Evolutionary conservation across 2,329 filamentous ascomycete species (phyloP), one percentile per base, ranked within the genome.

Genomic region (Sordariomycetes sp.): DNA sequence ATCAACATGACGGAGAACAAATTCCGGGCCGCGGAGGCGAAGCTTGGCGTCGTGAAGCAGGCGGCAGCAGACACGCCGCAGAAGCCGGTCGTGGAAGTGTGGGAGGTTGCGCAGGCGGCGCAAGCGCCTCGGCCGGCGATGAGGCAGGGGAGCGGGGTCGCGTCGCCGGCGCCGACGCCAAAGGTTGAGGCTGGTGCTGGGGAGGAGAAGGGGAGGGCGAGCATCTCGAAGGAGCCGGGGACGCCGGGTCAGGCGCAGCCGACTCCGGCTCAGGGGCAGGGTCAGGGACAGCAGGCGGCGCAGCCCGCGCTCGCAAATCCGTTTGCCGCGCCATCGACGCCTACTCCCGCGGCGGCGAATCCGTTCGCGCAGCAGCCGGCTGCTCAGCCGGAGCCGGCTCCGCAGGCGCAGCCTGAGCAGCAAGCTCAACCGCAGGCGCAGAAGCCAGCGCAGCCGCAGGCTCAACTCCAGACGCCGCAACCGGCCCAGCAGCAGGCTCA

Each of bases 61-160:
- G 91, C 92, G 13, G 90, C 87, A 0, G 79, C 78, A n/a, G 87
- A 95, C 53, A 96, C 91, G 0, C 92, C 92, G 0, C 78, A 92
- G 64, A 85, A 84, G 66, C 82, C 90, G 0, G 90, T 97, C 3
- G 81, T 75, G 10, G 90, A 96, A 69, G 91, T 96, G 0, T 96
- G 89, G 88, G 84, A 86, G 61, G 74, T 88, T 57, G 90, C 87
- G 0, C 91, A 92, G 70, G 75, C 56, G 22, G 65, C 70, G 24
- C 67, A 68, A 48, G 59, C 53, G 53, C 12, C 17, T 3, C n/a
- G 62, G 15, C 62, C 63, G 5, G 55, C 65, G 54, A 61, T 64
- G 17, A 56, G 59, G 25, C 57, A 59, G 10, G 50, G 53, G 35
- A 55, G 35, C 32, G n/a, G 56, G 28, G 54, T 25, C 20, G 45